These are phyloP conservation scores for Phytophthora citricola DNA, from an alignment of 352 stramenopile species.

Conservation along the genomic window DNA sequence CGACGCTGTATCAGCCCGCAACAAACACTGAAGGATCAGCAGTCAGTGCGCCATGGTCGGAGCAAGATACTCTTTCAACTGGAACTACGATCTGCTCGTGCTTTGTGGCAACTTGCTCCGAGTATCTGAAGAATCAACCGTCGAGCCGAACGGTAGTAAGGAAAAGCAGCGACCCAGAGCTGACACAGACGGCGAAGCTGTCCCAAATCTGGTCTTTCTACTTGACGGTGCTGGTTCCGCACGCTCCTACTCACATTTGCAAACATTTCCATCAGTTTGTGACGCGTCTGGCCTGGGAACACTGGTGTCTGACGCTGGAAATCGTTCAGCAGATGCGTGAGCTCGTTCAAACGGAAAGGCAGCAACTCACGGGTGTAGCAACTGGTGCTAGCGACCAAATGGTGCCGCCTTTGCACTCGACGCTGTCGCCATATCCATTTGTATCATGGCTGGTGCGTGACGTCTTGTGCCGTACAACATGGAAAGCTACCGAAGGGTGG, in stretches of 20 bases:
- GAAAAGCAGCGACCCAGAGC: conserved; percentile 20
- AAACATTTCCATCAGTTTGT: conserved; percentile 87
- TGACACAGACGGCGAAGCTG: conserved; percentile 54
- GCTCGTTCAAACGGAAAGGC: conserved; percentile 67
- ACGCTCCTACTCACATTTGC: conserved; percentile 79
- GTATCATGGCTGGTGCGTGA: conserved; percentile 88
- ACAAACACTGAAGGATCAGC: conserved; percentile 74
- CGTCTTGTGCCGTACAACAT: conserved; percentile 80
- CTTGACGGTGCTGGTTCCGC: conserved; percentile 69
- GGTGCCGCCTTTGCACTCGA: conserved; percentile 31
- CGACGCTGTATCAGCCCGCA: conserved; percentile 80
- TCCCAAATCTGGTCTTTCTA: conserved; percentile 88
- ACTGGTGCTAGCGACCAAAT: conserved; percentile 25
- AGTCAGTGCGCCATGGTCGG: conserved; percentile 71
- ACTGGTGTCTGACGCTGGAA: conserved; percentile 84
- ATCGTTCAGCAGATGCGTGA: conserved; percentile 88
- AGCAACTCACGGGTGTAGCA: conserved; percentile 46
- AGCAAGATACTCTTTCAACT: conserved; percentile 76
- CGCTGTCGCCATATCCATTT: conserved; percentile 74
- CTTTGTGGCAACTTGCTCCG: conserved; percentile 79
- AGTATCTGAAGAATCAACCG: conserved; percentile 60
- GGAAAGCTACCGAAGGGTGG: conserved; percentile 81
- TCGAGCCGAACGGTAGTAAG: conserved; percentile 1
- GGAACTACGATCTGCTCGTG: conserved; percentile 81
- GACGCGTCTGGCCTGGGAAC: conserved; percentile 81